These are phyloP conservation scores for Rhizopogon vinicolor DNA, from an alignment of 768 basidiomycete species.

Conservation along the genomic window DNA sequence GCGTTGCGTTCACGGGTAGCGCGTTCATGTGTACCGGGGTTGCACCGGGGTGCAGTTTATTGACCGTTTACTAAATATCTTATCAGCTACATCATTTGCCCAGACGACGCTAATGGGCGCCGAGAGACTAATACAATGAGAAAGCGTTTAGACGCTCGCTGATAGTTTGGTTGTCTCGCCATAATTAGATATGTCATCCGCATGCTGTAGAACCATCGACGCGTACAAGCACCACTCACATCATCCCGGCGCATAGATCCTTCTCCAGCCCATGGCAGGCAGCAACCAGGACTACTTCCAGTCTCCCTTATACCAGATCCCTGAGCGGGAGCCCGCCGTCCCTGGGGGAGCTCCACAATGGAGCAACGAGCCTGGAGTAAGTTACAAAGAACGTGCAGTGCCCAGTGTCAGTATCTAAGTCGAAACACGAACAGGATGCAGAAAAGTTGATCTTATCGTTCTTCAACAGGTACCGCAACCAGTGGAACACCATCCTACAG, in stretches of 20 bases:
- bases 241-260: background rate
- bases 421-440: conserved; percentile 1
- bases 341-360: conserved; percentile 22
- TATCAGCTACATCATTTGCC: background rate
- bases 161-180: background rate
- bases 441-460: conserved; percentile 18
- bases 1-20: too few species aligned
- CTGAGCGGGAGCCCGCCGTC: conserved; percentile 27
- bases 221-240: background rate
- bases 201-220: background rate
- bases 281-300: conserved; percentile 13
- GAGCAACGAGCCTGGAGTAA: conserved; percentile 14
- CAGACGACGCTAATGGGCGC: background rate
- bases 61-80: background rate
- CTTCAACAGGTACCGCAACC: conserved; percentile 63
- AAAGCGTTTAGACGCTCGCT: background rate
- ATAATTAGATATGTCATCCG: background rate
- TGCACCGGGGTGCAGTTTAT: background rate
- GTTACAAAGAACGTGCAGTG: conserved; percentile 25
- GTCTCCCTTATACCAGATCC: conserved; percentile 18
- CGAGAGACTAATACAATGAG: background rate
- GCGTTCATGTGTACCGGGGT: background rate
- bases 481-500: conserved; percentile 56
- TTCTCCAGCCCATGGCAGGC: background rate
- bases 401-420: conserved; percentile 24